Conservation (phyloP, 768 basidiomycete genomes). For the Tulasnella sp. region DNA sequence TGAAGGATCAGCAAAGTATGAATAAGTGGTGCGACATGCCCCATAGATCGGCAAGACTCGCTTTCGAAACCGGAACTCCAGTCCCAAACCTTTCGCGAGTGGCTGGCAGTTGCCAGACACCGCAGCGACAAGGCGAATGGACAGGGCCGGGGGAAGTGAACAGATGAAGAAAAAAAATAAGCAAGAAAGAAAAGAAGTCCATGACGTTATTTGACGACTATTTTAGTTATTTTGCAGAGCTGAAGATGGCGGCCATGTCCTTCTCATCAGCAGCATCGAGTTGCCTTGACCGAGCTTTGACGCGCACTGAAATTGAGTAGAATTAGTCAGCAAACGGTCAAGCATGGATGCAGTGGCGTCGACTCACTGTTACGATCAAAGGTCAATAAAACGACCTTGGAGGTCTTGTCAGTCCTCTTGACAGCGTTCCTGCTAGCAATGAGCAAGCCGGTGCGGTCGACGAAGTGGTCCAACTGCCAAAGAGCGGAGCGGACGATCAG, state of each 20-base stretch:
- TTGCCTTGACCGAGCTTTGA: slow-evolving; percentile 87
- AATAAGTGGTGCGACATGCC: neutral
- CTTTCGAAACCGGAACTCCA: neutral
- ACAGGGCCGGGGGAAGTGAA: neutral
- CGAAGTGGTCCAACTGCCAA: slow-evolving; percentile 94
- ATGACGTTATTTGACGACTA: neutral
- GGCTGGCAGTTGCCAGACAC: neutral
- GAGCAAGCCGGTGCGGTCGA: slow-evolving; percentile 78
- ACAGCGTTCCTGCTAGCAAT: slow-evolving; percentile 42
- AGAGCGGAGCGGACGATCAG: slow-evolving; percentile 88
- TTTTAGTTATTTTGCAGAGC: neutral
- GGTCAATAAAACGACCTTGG: slow-evolving; percentile 87
- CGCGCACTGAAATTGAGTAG: slow-evolving; percentile 60
- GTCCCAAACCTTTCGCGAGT: neutral
- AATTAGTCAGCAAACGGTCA: slow-evolving; percentile 4
- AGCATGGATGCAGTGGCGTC: slow-evolving; percentile 35
- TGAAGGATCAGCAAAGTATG: neutral
- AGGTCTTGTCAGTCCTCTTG: slow-evolving; percentile 48
- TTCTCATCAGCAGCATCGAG: slow-evolving; percentile 84
- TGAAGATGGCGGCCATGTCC: slow-evolving; percentile 74
- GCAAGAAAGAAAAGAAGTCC: neutral
- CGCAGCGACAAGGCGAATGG: neutral
- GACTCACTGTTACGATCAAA: slow-evolving; percentile 82
- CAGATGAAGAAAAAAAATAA: neutral
- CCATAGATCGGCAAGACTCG: neutral